A percentile compares a stretch with the other conserved stretches of the same genome.
Evolutionary conservation across 257 asterid genomes (phyloP).

Genomic region (Salvia rosmarinus): DNA sequence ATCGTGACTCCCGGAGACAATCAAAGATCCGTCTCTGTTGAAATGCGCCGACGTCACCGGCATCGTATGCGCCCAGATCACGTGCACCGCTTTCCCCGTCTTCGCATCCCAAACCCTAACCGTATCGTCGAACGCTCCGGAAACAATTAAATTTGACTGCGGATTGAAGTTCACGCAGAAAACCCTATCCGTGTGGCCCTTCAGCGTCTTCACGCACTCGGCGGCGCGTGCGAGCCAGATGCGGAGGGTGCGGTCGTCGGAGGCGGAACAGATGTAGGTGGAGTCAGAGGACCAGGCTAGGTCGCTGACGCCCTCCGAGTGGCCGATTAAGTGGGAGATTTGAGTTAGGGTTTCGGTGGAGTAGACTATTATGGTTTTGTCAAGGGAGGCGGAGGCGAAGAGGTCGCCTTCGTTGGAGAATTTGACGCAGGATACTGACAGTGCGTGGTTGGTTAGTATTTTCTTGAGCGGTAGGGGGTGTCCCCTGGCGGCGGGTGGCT

Average conservation of each 20-base stretch:
- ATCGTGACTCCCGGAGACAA: conserved; percentile 85
- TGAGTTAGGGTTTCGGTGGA: conserved; percentile 68
- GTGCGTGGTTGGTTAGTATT: conserved; percentile 56
- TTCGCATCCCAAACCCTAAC: conserved; percentile 89
- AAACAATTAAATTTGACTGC: conserved; percentile 72
- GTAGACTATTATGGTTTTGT: conserved; percentile 79
- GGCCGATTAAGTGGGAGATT: conserved; percentile 67
- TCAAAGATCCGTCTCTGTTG: conserved; percentile 76
- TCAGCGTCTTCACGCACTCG: conserved; percentile 78
- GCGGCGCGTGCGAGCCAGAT: conserved; percentile 81
- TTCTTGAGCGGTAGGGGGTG: conserved; percentile 68
- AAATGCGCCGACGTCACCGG: conserved; percentile 87
- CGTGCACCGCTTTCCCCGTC: conserved; percentile 68
- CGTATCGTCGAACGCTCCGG: conserved; percentile 85
- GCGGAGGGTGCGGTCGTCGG: conserved; percentile 92
- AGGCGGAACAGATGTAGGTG: conserved; percentile 89
- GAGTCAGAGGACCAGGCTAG: conserved; percentile 92
- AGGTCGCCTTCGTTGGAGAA: conserved; percentile 76
- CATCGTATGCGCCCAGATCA: conserved; percentile 68
- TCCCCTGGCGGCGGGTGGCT: conserved; percentile 39
- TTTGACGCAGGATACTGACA: conserved; percentile 75
- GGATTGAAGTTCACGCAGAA: conserved; percentile 84
- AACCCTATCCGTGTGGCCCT: conserved; percentile 71
- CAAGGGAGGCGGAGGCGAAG: conserved; percentile 88
- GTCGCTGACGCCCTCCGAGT: conserved; percentile 82